Percentiles rank a stretch among this genome's conserved stretches.
Evolutionary conservation across 2,329 filamentous ascomycete genomes (phyloP).

Genomic region (Microsporum ferrugineum): DNA sequence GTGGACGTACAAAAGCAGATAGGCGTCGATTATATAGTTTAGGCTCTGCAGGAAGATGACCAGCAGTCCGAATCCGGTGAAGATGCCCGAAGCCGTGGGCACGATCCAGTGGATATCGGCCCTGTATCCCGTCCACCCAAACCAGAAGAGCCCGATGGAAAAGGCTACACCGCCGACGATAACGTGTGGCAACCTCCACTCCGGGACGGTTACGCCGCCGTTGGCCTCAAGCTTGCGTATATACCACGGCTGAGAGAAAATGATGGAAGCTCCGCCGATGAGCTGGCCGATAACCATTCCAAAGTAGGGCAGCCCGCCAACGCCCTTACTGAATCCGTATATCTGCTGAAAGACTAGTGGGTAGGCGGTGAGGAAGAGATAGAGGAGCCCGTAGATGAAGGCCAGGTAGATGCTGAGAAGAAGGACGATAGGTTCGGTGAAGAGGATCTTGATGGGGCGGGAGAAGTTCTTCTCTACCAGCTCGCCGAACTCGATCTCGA

Average conservation of each 20-base stretch:
- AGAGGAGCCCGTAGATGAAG: constrained; percentile 26
- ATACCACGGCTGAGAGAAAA: constrained; percentile 31
- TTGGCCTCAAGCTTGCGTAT: constrained; percentile 26
- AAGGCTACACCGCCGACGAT: constrained; percentile 37
- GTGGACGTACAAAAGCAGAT: constrained; percentile 21
- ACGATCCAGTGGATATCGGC: constrained; percentile 30
- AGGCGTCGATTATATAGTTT: constrained; percentile 35
- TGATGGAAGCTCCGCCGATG: constrained; percentile 31
- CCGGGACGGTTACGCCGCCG: constrained; percentile 26
- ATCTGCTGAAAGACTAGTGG: constrained; percentile 24
- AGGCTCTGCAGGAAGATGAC: constrained; percentile 39
- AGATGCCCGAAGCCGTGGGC: constrained; percentile 30
- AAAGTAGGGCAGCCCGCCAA: constrained; percentile 36
- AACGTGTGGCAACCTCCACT: constrained; percentile 38
- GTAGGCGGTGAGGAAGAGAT: constrained; percentile 27
- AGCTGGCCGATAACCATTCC: constrained; percentile 35
- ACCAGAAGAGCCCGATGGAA: constrained; percentile 34
- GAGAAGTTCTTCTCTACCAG: constrained; percentile 43
- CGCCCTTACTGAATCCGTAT: constrained; percentile 18
- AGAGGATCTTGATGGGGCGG: constrained; percentile 34
- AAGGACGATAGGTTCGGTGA: constrained; percentile 36
- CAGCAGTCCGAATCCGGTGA: constrained; percentile 40
- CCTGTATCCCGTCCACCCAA: constrained; percentile 32
- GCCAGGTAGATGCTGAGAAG: constrained; percentile 30
- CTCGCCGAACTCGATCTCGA: constrained; percentile 42